A percentile compares a stretch with the other conserved stretches of the same genome.
These are phyloP conservation scores for Scytalidium sp. DNA, from an alignment of 2,329 filamentous ascomycete species.

Conservation along the genomic window DNA sequence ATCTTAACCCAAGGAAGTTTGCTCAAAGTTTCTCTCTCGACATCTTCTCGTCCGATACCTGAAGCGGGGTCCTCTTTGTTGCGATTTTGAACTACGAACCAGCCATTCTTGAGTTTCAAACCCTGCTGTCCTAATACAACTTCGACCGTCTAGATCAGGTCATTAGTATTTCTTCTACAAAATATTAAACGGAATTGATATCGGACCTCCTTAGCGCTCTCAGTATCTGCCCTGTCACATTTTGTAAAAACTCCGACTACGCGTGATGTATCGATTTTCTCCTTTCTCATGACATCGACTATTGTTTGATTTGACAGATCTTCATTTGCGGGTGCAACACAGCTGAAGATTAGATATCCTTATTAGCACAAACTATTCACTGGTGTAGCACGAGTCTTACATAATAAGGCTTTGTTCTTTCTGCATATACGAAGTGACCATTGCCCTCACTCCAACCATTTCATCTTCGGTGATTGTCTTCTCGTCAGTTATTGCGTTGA, in stretches of 20 bases:
- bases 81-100: slow-evolving; percentile 36
- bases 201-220: slow-evolving; percentile 16
- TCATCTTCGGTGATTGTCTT: slow-evolving; percentile 31
- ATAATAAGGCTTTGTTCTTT: slow-evolving; percentile 35
- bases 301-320: slow-evolving; percentile 31
- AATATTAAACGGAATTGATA: background rate
- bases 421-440: slow-evolving; percentile 35
- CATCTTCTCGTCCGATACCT: slow-evolving; percentile 24
- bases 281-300: slow-evolving; percentile 22
- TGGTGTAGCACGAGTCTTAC: slow-evolving; percentile 20
- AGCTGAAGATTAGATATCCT: too few species aligned
- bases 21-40: slow-evolving; percentile 27
- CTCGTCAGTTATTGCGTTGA: slow-evolving; percentile 17
- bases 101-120: slow-evolving; percentile 22
- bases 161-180: too few species aligned
- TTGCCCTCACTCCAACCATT: slow-evolving; percentile 23
- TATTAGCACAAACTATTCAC: background rate
- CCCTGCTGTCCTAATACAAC: slow-evolving; percentile 10
- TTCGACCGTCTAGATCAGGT: slow-evolving; percentile 9
- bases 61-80: slow-evolving; percentile 17
- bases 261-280: slow-evolving; percentile 24
- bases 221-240: slow-evolving; percentile 30
- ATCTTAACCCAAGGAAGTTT: slow-evolving; percentile 26
- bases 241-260: slow-evolving; percentile 37
- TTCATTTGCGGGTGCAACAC: slow-evolving; percentile 29